phyloP scores from a whole-genome alignment of 805 yeast species.

The Lipomyces spencermartinsiae region DNA sequence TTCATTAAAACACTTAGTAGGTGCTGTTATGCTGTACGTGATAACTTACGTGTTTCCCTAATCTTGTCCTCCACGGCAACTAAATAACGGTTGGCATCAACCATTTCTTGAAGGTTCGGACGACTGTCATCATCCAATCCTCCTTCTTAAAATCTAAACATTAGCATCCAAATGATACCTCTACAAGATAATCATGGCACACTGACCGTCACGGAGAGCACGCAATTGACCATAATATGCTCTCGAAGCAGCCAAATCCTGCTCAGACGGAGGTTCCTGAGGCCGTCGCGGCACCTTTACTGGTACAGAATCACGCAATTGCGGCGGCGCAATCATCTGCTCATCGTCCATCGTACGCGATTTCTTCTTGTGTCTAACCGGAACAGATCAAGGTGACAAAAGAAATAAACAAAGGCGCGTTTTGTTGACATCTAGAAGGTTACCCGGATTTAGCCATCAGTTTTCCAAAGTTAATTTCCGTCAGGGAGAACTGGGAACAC shows the following conservation, averaged over 20 bases:
- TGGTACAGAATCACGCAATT: background rate
- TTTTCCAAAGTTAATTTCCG: no score
- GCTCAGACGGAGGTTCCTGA: background rate
- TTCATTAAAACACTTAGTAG: background rate
- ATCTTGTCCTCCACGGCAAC: background rate
- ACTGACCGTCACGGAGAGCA: background rate
- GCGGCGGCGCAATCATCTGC: background rate
- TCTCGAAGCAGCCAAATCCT: background rate
- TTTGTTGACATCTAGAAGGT: no score
- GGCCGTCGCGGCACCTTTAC: background rate
- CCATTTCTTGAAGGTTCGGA: background rate
- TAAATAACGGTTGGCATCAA: background rate
- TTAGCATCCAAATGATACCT: background rate
- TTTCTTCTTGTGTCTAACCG: no score
- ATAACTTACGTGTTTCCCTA: background rate
- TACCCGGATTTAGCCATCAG: no score
- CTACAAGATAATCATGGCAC: background rate
- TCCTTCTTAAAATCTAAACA: slow-evolving; percentile 5
- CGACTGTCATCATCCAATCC: background rate
- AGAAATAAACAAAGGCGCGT: no score
- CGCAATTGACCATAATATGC: background rate
- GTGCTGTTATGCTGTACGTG: background rate
- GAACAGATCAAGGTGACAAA: no score
- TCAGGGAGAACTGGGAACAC: background rate
- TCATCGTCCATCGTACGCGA: background rate